A percentile compares a stretch with the other conserved stretches of the same genome.
Evolutionary conservation across 257 asterid species (phyloP).

Genomic region (Fraxinus anomala): DNA sequence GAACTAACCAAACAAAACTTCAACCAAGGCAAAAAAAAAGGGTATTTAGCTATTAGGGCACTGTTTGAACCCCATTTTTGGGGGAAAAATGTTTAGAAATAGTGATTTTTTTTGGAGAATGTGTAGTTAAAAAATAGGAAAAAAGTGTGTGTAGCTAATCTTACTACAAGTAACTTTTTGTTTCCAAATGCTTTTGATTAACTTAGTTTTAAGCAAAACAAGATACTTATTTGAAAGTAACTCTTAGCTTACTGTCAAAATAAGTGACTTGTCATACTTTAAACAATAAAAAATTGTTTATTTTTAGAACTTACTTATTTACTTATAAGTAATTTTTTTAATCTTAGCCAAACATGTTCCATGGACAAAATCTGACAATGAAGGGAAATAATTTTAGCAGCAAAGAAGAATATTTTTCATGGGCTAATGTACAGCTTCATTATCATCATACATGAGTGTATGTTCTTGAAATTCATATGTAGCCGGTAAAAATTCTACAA

Average conservation of each 20-base stretch:
- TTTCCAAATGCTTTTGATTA: neutral
- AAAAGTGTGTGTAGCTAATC: neutral
- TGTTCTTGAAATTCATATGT: neutral
- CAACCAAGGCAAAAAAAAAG: constrained; percentile 10
- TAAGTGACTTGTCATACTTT: neutral
- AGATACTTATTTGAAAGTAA: neutral
- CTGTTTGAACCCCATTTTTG: too few relatives aligned
- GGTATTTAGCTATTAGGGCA: neutral
- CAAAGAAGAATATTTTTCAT: neutral
- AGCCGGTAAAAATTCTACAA: neutral
- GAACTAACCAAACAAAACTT: constrained; percentile 4
- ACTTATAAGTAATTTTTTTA: neutral
- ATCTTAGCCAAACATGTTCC: neutral
- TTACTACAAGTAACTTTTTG: neutral
- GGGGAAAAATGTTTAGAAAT: too few relatives aligned
- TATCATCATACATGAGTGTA: neutral
- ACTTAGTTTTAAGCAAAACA: neutral
- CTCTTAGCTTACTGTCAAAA: neutral
- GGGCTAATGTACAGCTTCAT: constrained; percentile 7
- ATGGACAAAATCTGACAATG: neutral
- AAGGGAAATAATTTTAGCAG: neutral
- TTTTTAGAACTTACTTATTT: neutral
- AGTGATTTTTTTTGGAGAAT: too few relatives aligned
- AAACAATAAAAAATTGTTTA: neutral
- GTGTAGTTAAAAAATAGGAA: too few relatives aligned